Evolutionary conservation across 306 rosid species (phyloP).

Genomic region (Quercus rubra): DNA sequence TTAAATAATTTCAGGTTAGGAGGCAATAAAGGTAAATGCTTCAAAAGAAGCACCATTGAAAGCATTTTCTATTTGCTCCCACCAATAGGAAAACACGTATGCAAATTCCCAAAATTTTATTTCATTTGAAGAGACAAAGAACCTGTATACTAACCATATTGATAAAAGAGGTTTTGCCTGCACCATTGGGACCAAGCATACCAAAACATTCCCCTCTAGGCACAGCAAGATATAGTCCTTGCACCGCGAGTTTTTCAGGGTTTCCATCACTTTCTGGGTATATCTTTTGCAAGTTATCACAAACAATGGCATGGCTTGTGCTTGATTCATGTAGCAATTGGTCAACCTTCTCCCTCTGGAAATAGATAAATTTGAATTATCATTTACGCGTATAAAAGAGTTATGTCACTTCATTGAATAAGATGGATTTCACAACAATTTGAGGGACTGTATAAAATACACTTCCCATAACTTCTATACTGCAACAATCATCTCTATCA

Average conservation of each 20-base stretch:
- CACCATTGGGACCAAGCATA: slow-evolving; percentile 95
- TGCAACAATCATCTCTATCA: too few relatives aligned
- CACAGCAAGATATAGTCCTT: slow-evolving; percentile 81
- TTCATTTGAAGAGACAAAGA: neutral
- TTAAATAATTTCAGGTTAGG: neutral
- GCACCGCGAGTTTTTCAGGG: slow-evolving; percentile 72
- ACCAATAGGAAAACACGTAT: neutral
- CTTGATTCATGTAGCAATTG: slow-evolving; percentile 52
- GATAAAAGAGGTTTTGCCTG: slow-evolving; percentile 90
- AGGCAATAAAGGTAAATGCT: too few relatives aligned
- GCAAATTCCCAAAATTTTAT: neutral
- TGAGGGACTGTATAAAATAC: neutral
- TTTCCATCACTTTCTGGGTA: slow-evolving; percentile 83
- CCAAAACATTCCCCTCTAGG: slow-evolving; percentile 90
- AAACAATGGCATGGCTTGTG: slow-evolving; percentile 49
- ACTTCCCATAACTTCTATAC: too few relatives aligned
- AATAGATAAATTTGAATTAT: slow-evolving; percentile 2
- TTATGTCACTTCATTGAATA: neutral
- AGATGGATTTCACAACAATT: neutral
- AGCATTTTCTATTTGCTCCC: neutral
- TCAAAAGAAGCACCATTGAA: neutral
- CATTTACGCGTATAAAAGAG: neutral
- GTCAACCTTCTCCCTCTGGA: slow-evolving; percentile 76
- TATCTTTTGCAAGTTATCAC: slow-evolving; percentile 69
- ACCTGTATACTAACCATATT: slow-evolving; percentile 60